Evolutionary conservation across 139 green algal genomes (phyloP), one percentile per base, ranked within the genome.

Genomic region (Picochlorum sp.): DNA sequence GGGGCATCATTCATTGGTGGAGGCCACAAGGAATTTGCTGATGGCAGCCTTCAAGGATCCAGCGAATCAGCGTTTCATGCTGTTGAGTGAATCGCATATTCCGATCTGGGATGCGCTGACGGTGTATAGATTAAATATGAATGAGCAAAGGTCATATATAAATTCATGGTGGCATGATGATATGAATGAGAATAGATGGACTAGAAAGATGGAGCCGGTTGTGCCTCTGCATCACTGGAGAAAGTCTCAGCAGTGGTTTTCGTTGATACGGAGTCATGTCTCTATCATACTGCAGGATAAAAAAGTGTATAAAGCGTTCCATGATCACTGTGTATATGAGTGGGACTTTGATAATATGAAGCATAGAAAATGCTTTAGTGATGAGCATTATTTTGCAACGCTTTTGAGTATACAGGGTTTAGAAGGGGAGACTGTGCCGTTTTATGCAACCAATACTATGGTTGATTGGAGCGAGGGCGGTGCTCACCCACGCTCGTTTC

Each of bases 321-420:
- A 76, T 41, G 54, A 62, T 21, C 37, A 68, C 24, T 76, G 69
- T 55, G 31, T 57, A 9, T 71, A 75, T 66, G 20, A 51, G 13
- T 50, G 61, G n/a, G 49, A 37, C 18, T 54, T 54, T 54, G 47
- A 54, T 54, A 54, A 54, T 21, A 54, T 54, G 47, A 54, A 54
- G 47, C 47, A 54, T 54, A 45, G 69, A 16, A 61, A 75, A 34
- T 75, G 69, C 41, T 70, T 66, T n/a, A 63, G 45, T 5, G 69
- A 71, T 30, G 69, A 75, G 62, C 70, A 77, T 57, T 77, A 72
- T 57, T 45, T 77, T 23, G 41, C 70, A 47, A 77, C 70, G 1
- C 47, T 77, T 14, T 54, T 77, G 13, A 57, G 61, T 6, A 16
- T 56, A 23, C 50, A 72, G 41, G 30, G 56, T 14, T 38, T 24